These are phyloP conservation scores for Coemansia sp. DNA, from an alignment of 192 early-diverging fungal species.

Conservation along the genomic window DNA sequence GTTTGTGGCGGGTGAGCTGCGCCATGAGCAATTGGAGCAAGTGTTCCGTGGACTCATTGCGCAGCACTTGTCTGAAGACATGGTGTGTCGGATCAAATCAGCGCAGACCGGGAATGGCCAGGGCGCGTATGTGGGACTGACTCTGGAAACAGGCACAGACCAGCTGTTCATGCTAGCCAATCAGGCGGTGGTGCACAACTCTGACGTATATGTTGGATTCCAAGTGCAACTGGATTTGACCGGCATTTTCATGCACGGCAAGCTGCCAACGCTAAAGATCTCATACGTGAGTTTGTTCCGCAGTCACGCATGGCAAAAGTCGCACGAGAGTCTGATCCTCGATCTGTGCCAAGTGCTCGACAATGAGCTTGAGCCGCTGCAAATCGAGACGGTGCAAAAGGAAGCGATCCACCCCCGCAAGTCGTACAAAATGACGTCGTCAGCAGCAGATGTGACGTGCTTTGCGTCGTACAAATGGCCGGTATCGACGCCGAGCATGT, in stretches of 20 bases:
- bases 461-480: conserved; percentile 99
- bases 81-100: conserved; percentile 3
- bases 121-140: conserved; percentile 35
- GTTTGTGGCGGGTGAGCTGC: not conserved
- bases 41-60: conserved; percentile 6
- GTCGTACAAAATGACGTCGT: conserved; percentile 98
- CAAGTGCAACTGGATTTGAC: conserved; percentile 99
- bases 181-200: conserved; percentile 54
- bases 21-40: not conserved
- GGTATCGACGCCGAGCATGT: conserved; percentile 88
- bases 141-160: conserved; percentile 20
- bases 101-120: conserved; percentile 1
- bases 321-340: conserved; percentile 83
- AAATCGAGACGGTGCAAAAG: conserved; percentile 98
- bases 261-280: conserved; percentile 99
- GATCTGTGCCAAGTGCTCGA: conserved; percentile 93
- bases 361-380: conserved; percentile 94
- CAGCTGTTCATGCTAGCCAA: conserved; percentile 56
- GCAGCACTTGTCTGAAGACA: not conserved
- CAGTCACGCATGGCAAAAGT: conserved; percentile 99
- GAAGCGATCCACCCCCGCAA: conserved; percentile 99
- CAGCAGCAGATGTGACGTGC: conserved; percentile 87
- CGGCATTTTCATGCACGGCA: conserved; percentile 99
- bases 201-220: conserved; percentile 99
- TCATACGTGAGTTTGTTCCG: conserved; percentile 98